Evolutionary conservation across 1,284 basidiomycete genomes (phyloP).

Genomic region (Microbotryum intermedium): DNA sequence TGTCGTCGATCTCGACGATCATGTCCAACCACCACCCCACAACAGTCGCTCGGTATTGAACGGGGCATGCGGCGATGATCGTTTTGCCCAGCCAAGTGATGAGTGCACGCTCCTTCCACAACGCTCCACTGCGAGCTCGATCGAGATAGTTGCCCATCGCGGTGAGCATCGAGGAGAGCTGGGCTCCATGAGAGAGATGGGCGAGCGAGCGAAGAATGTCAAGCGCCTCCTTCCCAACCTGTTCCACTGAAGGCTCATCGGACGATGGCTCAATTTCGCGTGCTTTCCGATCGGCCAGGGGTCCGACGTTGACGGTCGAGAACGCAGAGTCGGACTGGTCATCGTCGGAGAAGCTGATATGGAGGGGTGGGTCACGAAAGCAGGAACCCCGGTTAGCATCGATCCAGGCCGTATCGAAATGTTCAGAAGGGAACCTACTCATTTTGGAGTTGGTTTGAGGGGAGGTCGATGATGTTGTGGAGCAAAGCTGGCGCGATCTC

Average conservation of each 20-base stretch:
- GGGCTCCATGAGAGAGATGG: conserved; percentile 64
- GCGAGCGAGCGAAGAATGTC: conserved; percentile 64
- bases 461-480: conserved; percentile 57
- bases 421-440: conserved; percentile 49
- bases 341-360: conserved; percentile 51
- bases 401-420: not conserved
- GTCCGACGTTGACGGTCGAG: conserved; percentile 50
- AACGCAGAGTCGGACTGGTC: conserved; percentile 59
- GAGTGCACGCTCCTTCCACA: conserved; percentile 72
- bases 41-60: conserved; percentile 80
- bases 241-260: conserved; percentile 56
- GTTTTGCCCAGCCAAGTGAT: conserved; percentile 62
- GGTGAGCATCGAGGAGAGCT: conserved; percentile 64
- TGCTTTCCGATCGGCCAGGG: conserved; percentile 66
- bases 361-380: conserved; percentile 38
- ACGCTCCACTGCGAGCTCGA: conserved; percentile 41
- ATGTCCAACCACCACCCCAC: conserved; percentile 77
- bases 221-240: conserved; percentile 66
- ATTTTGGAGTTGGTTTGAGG: conserved; percentile 54
- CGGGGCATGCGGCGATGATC: conserved; percentile 72
- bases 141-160: conserved; percentile 61
- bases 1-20: conserved; percentile 61
- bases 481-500: conserved; percentile 68
- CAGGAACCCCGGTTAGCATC: not conserved
- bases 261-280: conserved; percentile 78